Evolutionary conservation across 106 monocot species (phyloP).

Genomic region (Platanthera guangdongensis): DNA sequence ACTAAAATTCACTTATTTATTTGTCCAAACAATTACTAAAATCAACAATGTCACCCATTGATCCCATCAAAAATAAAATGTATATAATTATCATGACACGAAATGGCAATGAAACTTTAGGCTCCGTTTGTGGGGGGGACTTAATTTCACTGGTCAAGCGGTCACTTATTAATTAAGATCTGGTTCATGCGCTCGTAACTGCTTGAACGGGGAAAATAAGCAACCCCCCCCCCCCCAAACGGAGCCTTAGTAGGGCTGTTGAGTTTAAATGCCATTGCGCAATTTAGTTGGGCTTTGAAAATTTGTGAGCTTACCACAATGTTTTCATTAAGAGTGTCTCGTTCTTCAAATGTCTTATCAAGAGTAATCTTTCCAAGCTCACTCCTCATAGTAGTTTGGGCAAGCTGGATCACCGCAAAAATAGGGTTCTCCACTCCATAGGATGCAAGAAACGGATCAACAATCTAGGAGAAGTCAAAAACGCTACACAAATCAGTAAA

Average conservation of each 20-base stretch:
- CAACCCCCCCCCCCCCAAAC: too few species aligned
- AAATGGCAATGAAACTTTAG: neutral
- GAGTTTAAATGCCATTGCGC: too few species aligned
- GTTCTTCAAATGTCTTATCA: slow-evolving; percentile 83
- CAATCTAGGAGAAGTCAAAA: slow-evolving; percentile 42
- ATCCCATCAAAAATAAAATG: neutral
- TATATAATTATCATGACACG: neutral
- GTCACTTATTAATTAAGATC: too few species aligned
- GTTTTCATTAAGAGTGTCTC: slow-evolving; percentile 75
- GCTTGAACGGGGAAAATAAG: too few species aligned
- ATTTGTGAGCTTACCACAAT: slow-evolving; percentile 58
- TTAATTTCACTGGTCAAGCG: too few species aligned
- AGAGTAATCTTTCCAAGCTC: slow-evolving; percentile 94
- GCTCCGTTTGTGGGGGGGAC: too few species aligned
- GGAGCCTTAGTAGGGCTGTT: too few species aligned
- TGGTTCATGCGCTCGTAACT: too few species aligned
- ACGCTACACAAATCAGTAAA: neutral
- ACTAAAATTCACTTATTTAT: neutral
- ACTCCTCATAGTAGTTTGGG: slow-evolving; percentile 96
- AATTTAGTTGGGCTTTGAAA: neutral
- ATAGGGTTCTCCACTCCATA: slow-evolving; percentile 97
- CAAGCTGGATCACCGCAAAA: slow-evolving; percentile 71
- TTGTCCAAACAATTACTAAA: neutral
- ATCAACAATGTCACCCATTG: neutral
- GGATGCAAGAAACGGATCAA: slow-evolving; percentile 78